phyloP scores from a whole-genome alignment of 495 filamentous ascomycete genomes.

The Ramalina peruviana region DNA sequence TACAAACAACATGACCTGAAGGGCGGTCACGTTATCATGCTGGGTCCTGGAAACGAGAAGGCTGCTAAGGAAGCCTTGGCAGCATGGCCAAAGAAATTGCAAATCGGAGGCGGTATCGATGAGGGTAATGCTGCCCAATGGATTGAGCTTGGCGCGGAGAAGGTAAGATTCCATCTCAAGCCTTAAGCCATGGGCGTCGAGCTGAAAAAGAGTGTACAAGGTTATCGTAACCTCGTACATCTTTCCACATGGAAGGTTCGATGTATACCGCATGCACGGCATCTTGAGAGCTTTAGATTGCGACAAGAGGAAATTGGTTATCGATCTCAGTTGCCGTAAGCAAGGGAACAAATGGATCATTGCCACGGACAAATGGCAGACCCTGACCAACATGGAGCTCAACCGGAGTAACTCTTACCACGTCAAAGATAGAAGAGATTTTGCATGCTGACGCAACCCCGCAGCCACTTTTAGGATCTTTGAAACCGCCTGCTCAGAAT shows the following conservation, averaged over 20 bases:
- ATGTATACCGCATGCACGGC: constrained; percentile 51
- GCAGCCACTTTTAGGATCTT: constrained; percentile 45
- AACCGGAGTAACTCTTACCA: constrained; percentile 46
- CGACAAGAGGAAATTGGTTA: constrained; percentile 70
- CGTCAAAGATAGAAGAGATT: background rate
- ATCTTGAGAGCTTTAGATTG: constrained; percentile 56
- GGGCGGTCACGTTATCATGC: constrained; percentile 90
- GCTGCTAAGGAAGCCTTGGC: constrained; percentile 63
- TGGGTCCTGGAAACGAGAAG: constrained; percentile 72
- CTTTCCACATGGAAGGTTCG: constrained; percentile 74
- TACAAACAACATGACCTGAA: constrained; percentile 59
- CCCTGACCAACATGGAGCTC: constrained; percentile 88
- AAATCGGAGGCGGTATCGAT: constrained; percentile 85
- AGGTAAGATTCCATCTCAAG: constrained; percentile 36
- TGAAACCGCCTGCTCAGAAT: constrained; percentile 86
- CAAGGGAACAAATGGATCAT: constrained; percentile 71
- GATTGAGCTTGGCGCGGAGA: constrained; percentile 79
- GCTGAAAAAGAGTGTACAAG: constrained; percentile 33
- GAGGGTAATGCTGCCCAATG: constrained; percentile 71
- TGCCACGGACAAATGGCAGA: constrained; percentile 98
- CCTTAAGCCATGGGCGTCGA: background rate
- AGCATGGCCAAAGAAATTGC: constrained; percentile 63
- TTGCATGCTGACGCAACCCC: background rate
- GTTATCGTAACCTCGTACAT: constrained; percentile 81
- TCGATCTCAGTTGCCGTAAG: constrained; percentile 81